Evolutionary conservation across 106 monocot genomes (phyloP), one percentile per base, ranked within the genome.

Genomic region (Apostasia ramifera): DNA sequence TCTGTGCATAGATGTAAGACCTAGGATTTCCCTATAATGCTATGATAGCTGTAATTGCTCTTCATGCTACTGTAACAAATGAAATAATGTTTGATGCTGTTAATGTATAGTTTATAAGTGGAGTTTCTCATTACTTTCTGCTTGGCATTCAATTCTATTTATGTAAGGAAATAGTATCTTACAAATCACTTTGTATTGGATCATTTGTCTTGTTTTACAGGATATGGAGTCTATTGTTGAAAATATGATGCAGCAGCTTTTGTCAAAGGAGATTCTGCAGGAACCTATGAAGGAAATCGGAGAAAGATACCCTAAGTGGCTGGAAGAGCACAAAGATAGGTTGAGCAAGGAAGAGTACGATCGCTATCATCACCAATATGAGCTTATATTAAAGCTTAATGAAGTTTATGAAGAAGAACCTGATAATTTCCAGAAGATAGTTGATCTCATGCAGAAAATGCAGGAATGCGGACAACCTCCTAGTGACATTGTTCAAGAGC

Each of bases 391-490:
- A 43, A 74, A 80, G 62, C 80, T 95, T 72, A 95, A 84, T 84
- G 95, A 88, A 59, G 91, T 82, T 47, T 95, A 95, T 60, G 95
- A 91, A 47, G 73, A 88, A 12, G 95, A 95, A 13, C 68, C 95
- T 55, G 74, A 84, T 43, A 91, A 95, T 67, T 91, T 91, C 73
- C 50, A 70, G 4, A 91, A 82, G 76, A 91, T 95, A 67, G 75
- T 91, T 48, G 91, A 95, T 51, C 63, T 95, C 52, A 91, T 95
- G 88, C 95, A 95, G 69, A 91, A 88, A 67, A 95, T 91, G 95
- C 95, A 95, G 69, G 86, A 95, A 81, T 95, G 91, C 67, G 95
- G 95, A 45, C 95, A 95, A 54, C 95, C 95, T 13, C 95, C 95
- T 45, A 82, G 49, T 74, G 95, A 95, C 68, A 85, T 95, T 68